Percentiles rank a stretch among this genome's conserved stretches.
phyloP scores from a whole-genome alignment of 2,329 filamentous ascomycete genomes.

The Westerdykella sp. region DNA sequence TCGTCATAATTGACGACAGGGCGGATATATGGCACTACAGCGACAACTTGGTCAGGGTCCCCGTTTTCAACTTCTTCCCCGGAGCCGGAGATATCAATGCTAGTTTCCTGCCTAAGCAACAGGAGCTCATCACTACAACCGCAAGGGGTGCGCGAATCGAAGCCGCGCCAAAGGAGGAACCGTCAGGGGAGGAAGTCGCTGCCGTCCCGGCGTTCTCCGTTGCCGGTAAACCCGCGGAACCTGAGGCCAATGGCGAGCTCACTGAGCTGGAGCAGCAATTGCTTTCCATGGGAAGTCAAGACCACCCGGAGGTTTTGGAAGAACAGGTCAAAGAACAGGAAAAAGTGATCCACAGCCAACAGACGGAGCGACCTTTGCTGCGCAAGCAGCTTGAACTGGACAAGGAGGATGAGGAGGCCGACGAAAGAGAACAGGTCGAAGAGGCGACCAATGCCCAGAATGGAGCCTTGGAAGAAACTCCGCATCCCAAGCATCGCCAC shows the following conservation, averaged over 20 bases:
- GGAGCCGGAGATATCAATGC: constrained; percentile 99
- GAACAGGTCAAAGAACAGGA: constrained; percentile 80
- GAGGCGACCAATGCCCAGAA: constrained; percentile 37
- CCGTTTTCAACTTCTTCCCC: constrained; percentile 95
- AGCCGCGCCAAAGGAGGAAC: constrained; percentile 6
- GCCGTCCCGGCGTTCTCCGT: constrained; percentile 12
- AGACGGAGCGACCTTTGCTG: constrained; percentile 81
- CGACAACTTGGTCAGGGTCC: constrained; percentile 88
- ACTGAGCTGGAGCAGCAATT: constrained; percentile 67
- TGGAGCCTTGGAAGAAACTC: constrained; percentile 29
- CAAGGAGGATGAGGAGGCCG: constrained; percentile 65
- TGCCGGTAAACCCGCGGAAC: constrained; percentile 18
- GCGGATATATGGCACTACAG: constrained; percentile 95
- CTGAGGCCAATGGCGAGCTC: constrained; percentile 39
- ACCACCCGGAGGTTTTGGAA: constrained; percentile 62
- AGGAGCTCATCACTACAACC: constrained; percentile 27
- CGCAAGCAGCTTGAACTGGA: constrained; percentile 90
- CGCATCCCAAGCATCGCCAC: constrained; percentile 51
- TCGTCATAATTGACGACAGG: constrained; percentile 95
- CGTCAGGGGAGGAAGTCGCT: constrained; percentile 9
- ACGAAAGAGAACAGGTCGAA: constrained; percentile 46
- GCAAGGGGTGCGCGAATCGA: constrained; percentile 5
- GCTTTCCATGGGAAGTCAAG: constrained; percentile 66
- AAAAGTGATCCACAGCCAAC: constrained; percentile 77
- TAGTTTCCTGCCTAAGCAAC: constrained; percentile 81